phyloP scores from a whole-genome alignment of 2,329 filamentous ascomycete genomes.

The Ophiostoma novo-ulmi region DNA sequence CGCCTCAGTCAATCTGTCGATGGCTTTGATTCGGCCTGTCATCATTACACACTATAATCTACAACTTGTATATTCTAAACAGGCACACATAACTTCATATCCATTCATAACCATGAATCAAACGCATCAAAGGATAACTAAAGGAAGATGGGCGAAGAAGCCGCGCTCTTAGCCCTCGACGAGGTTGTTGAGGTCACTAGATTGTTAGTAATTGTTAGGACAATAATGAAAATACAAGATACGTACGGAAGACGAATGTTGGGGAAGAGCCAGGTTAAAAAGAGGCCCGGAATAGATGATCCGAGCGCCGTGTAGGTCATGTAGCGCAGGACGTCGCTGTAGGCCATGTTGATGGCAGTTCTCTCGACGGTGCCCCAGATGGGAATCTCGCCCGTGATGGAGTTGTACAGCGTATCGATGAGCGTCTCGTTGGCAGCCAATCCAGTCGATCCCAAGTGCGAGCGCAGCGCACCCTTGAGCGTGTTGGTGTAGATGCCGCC shows the following conservation, averaged over 20 bases:
- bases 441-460: neutral
- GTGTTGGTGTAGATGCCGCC: constrained; percentile 19
- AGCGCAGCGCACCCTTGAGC: constrained; percentile 1
- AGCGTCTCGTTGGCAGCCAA: neutral
- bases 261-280: constrained; percentile 29
- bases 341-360: constrained; percentile 40
- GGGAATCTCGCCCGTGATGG: constrained; percentile 41
- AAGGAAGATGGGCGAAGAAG: neutral
- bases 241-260: constrained; percentile 21
- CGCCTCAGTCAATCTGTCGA: no score
- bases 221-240: neutral
- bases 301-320: constrained; percentile 32
- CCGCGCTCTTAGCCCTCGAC: neutral
- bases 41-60: no score
- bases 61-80: no score
- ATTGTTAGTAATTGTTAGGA: neutral
- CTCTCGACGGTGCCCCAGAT: constrained; percentile 39
- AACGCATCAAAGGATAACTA: no score
- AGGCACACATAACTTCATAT: no score
- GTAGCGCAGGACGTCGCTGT: constrained; percentile 31
- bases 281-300: constrained; percentile 27
- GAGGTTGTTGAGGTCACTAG: constrained; percentile 9
- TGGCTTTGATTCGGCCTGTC: no score
- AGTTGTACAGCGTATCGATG: constrained; percentile 39
- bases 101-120: no score